Evolutionary conservation across 192 early-diverging fungal species (phyloP).

Genomic region (Kickxella alabastrina): DNA sequence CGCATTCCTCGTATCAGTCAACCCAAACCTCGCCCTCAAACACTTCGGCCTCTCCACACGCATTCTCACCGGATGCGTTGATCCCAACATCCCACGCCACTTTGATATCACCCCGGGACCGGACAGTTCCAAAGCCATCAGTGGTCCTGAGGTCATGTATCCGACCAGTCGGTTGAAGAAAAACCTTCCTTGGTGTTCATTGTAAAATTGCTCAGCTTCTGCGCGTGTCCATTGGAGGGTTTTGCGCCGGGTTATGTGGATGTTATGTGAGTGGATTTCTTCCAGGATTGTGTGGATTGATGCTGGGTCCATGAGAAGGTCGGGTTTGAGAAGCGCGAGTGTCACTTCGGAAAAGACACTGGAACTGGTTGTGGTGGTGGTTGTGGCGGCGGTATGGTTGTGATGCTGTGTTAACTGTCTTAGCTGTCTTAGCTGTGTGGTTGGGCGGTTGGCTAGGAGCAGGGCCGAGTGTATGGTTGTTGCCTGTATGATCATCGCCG

Average conservation of each 20-base stretch:
- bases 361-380: too few species aligned
- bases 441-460: too few species aligned
- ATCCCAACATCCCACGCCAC: conserved; percentile 64
- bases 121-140: conserved; percentile 58
- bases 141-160: conserved; percentile 71
- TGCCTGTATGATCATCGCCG: background rate
- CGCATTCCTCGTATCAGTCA: conserved; percentile 73
- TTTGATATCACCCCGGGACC: conserved; percentile 56
- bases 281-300: conserved; percentile 38
- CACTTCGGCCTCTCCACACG: conserved; percentile 54
- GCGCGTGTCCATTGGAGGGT: conserved; percentile 53
- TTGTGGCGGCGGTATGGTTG: too few species aligned
- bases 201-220: conserved; percentile 64
- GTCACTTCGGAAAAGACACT: conserved; percentile 46
- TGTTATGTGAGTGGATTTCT: conserved; percentile 35
- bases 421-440: too few species aligned
- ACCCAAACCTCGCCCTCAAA: conserved; percentile 59
- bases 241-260: conserved; percentile 44
- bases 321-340: conserved; percentile 69
- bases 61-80: conserved; percentile 66
- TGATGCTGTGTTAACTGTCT: too few species aligned
- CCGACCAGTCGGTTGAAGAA: conserved; percentile 66
- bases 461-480: background rate
- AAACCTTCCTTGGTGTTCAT: conserved; percentile 62
- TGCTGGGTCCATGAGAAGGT: conserved; percentile 60